phyloP scores from a whole-genome alignment of 768 basidiomycete genomes.

The Mycena vitilis region DNA sequence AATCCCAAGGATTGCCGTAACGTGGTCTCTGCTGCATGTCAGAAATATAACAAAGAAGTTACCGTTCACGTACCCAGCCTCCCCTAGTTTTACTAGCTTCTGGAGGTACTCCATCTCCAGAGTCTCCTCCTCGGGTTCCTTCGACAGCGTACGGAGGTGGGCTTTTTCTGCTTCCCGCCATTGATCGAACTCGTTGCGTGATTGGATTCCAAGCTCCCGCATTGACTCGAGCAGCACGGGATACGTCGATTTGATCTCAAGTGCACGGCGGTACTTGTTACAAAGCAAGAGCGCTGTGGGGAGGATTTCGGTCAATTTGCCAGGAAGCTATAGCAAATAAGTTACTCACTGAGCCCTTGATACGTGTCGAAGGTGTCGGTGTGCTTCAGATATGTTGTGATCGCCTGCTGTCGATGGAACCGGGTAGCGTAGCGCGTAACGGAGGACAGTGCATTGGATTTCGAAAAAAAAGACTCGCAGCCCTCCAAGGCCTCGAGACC shows the following conservation, averaged over 20 bases:
- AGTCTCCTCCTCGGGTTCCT: slow-evolving; percentile 21
- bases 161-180: slow-evolving; percentile 8
- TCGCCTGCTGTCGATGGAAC: slow-evolving; percentile 4
- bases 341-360: background rate
- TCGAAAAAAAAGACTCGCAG: slow-evolving; percentile 29
- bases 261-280: slow-evolving; percentile 6
- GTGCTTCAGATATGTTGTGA: background rate
- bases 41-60: background rate
- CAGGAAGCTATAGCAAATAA: background rate
- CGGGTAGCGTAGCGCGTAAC: background rate
- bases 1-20: background rate
- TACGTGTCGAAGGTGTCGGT: slow-evolving; percentile 9
- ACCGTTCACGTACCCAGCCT: background rate
- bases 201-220: background rate
- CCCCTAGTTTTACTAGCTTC: slow-evolving; percentile 15
- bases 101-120: slow-evolving; percentile 22
- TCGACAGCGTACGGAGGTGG: slow-evolving; percentile 6
- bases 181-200: background rate
- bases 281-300: background rate
- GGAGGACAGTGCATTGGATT: slow-evolving; percentile 22
- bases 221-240: background rate
- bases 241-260: slow-evolving; percentile 1
- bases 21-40: background rate
- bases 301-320: background rate
- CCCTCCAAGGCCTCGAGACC: slow-evolving; percentile 31